These are phyloP conservation scores for Penicillium italicum DNA, from an alignment of 2,329 filamentous ascomycete species.

Conservation along the genomic window DNA sequence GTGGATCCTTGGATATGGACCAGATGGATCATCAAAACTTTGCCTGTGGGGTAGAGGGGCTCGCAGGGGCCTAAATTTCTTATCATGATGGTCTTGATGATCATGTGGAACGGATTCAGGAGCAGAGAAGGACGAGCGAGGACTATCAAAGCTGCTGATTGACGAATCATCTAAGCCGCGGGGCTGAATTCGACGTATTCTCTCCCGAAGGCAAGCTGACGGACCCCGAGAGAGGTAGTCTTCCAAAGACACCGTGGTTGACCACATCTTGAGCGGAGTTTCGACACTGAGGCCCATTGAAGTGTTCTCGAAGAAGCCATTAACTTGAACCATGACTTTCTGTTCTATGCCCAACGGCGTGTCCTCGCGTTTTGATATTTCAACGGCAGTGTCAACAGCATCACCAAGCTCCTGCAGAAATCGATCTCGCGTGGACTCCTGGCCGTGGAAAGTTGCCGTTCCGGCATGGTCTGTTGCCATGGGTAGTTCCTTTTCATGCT, in stretches of 20 bases:
- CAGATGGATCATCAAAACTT: conserved; percentile 21
- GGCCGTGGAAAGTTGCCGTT: conserved; percentile 31
- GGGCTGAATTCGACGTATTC: conserved; percentile 41
- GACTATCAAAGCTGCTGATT: conserved; percentile 31
- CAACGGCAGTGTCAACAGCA: conserved; percentile 20
- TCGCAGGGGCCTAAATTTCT: conserved; percentile 11
- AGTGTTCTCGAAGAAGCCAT: conserved; percentile 62
- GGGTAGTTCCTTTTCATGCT: conserved; percentile 34
- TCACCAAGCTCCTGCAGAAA: conserved; percentile 27
- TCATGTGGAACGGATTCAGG: conserved; percentile 7
- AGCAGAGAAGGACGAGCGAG: conserved; percentile 21
- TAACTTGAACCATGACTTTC: conserved; percentile 55
- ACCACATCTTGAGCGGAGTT: conserved; percentile 34
- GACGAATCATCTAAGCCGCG: conserved; percentile 29
- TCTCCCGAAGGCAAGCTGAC: conserved; percentile 52
- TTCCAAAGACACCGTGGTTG: conserved; percentile 26
- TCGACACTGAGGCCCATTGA: conserved; percentile 50
- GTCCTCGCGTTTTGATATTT: conserved; percentile 34
- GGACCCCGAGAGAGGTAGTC: conserved; percentile 58
- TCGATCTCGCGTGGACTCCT: conserved; percentile 25
- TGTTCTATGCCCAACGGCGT: conserved; percentile 50
- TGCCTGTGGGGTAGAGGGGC: conserved; percentile 22
- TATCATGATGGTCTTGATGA: neutral
- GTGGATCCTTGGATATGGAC: conserved; percentile 29
- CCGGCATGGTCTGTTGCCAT: conserved; percentile 33